Evolutionary conservation across 495 filamentous ascomycete species (phyloP), one percentile per base, ranked within the genome.

Genomic region (Xylaria grammica): DNA sequence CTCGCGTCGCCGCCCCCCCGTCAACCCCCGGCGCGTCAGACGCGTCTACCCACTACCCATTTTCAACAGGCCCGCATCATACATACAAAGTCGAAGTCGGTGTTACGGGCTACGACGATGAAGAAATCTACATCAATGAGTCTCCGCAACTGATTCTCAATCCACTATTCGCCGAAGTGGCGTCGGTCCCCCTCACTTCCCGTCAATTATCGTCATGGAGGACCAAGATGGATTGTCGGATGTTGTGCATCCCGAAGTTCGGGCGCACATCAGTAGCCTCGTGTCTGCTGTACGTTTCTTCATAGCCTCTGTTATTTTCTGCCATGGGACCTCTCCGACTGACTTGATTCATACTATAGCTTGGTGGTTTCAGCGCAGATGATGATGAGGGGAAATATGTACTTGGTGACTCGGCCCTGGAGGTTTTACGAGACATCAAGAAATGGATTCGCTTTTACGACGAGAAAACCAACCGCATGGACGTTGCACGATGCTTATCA

Each of bases 361-460:
- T 98, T 63, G 95, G 95, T 76, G 95, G 96, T 26, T 87, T 87
- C 69, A 89, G 91, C 71, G 85, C 89, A 34, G 91, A 91, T 72
- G 90, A 90, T 56, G 92, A 91, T 49, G 56, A 59, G 27, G 82
- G 82, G 61, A 72, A 71, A 66, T 99, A 99, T 76, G 83, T 90
- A 7, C 87, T 98, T 50, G 96, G 96, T 71, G 94, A 98, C 73
- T 94, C 97, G 76, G 93, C 96, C 8, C 76, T 96, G 66, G 91
- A 94, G 53, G 94, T 92, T 77, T 82, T 99, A 59, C 91, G 93
- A 56, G 96, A 99, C 77, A 83, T 98, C 45, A 93, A 92, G 67
- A 89, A 87, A 84, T 98, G 96, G 96, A 79, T 99, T 69, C 93
- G 90, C 72, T 83, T 96, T 62, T 96, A 96, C 82, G 96, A 99